These are phyloP conservation scores for Coemansia sp. DNA, from an alignment of 192 early-diverging fungal species.

Conservation along the genomic window DNA sequence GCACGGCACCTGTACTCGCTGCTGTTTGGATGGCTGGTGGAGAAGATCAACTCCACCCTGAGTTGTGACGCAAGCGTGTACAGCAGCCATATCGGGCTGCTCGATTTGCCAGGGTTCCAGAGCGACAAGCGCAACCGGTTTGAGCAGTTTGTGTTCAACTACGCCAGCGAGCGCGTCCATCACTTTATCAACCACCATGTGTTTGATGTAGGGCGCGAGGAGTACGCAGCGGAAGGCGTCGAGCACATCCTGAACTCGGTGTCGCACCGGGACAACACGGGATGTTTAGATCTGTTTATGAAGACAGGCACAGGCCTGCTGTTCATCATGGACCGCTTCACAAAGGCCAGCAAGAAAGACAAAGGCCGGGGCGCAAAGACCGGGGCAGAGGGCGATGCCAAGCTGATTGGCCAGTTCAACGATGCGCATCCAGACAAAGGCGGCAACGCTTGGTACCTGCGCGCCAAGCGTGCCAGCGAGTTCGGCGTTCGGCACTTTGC, in stretches of 20 bases:
- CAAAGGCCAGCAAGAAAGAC: slow-evolving; percentile 50
- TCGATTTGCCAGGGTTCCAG: slow-evolving; percentile 87
- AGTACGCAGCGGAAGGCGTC: slow-evolving; percentile 66
- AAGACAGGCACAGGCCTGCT: slow-evolving; percentile 73
- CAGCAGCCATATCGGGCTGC: slow-evolving; percentile 79
- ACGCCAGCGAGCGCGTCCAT: slow-evolving; percentile 85
- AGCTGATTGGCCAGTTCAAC: slow-evolving; percentile 40
- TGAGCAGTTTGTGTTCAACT: slow-evolving; percentile 76
- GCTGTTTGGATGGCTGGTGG: slow-evolving; percentile 80
- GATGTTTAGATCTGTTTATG: slow-evolving; percentile 74
- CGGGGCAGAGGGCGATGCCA: slow-evolving; percentile 41
- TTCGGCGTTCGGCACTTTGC: slow-evolving; percentile 86
- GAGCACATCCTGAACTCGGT: slow-evolving; percentile 57
- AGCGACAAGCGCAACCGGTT: slow-evolving; percentile 56
- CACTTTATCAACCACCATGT: slow-evolving; percentile 71
- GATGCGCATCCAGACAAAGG: slow-evolving; percentile 30
- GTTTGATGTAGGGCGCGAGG: slow-evolving; percentile 67
- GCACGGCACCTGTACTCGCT: slow-evolving; percentile 79
- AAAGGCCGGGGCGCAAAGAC: slow-evolving; percentile 34
- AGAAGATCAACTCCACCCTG: slow-evolving; percentile 77
- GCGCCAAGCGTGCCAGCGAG: slow-evolving; percentile 37
- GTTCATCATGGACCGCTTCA: slow-evolving; percentile 71
- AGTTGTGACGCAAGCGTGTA: slow-evolving; percentile 63
- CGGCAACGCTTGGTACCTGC: slow-evolving; percentile 31
- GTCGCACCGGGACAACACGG: slow-evolving; percentile 66